Conservation (phyloP, 345 rosid genomes). For the Sapria himalayana region DNA sequence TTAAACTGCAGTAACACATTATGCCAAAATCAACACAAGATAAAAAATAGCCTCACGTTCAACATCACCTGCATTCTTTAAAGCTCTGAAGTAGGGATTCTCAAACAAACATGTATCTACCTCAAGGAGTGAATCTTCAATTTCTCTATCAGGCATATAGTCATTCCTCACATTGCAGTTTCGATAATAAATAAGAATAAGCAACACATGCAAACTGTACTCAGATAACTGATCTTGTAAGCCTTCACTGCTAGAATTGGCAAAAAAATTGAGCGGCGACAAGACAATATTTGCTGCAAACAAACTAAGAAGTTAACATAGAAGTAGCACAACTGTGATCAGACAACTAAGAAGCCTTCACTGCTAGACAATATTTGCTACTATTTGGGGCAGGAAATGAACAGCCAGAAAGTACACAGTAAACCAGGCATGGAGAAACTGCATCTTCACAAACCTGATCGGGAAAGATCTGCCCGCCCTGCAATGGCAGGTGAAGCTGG, state of each 20-base stretch:
- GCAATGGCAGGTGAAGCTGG: too few species aligned
- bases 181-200: slow-evolving; percentile 65
- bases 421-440: too few species aligned
- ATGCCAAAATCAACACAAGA: slow-evolving; percentile 3
- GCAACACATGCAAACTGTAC: slow-evolving; percentile 63
- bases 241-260: slow-evolving; percentile 39
- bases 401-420: too few species aligned
- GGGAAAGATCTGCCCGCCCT: too few species aligned
- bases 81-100: slow-evolving; percentile 68
- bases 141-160: slow-evolving; percentile 34
- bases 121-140: slow-evolving; percentile 45
- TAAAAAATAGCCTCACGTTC: slow-evolving; percentile 39
- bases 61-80: slow-evolving; percentile 68
- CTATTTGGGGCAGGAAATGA: too few species aligned
- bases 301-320: too few species aligned
- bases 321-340: too few species aligned
- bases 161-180: slow-evolving; percentile 39
- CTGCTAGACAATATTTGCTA: too few species aligned
- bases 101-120: slow-evolving; percentile 27
- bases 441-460: too few species aligned
- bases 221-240: slow-evolving; percentile 49
- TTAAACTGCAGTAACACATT: background rate
- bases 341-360: too few species aligned
- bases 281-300: slow-evolving; percentile 67
- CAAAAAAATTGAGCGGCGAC: slow-evolving; percentile 71